A percentile compares a stretch with the other conserved stretches of the same genome.
These are phyloP conservation scores for Lotmaria passim DNA, from an alignment of 208 protist genomes.

Conservation along the genomic window DNA sequence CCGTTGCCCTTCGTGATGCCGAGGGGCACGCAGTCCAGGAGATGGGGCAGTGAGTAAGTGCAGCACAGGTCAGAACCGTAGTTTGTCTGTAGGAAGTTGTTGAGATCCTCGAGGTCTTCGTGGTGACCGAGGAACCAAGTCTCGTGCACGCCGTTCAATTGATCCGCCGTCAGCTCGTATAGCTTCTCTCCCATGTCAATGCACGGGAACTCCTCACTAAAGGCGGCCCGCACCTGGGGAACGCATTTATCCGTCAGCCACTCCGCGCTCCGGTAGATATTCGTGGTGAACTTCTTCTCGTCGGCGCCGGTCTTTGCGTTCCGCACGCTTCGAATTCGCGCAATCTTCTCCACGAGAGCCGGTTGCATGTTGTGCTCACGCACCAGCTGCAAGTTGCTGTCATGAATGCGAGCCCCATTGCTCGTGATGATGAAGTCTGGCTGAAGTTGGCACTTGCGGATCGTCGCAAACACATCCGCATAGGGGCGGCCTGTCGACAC, in stretches of 20 bases:
- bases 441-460: conserved; percentile 25
- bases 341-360: conserved; percentile 36
- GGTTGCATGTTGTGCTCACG: conserved; percentile 46
- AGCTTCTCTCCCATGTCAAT: conserved; percentile 19
- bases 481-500: conserved; percentile 52
- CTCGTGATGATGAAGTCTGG: conserved; percentile 56
- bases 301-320: neutral
- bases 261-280: conserved; percentile 56
- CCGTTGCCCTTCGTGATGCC: conserved; percentile 67
- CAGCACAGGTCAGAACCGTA: conserved; percentile 20
- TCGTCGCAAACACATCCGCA: conserved; percentile 29
- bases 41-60: conserved; percentile 34
- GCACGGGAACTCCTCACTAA: conserved; percentile 33
- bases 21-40: conserved; percentile 41
- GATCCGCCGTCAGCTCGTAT: conserved; percentile 20
- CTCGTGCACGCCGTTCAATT: conserved; percentile 37
- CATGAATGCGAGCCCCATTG: conserved; percentile 55
- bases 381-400: conserved; percentile 36
- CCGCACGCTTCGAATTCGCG: conserved; percentile 12
- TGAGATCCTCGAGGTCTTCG: conserved; percentile 15
- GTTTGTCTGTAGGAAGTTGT: conserved; percentile 25
- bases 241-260: conserved; percentile 55
- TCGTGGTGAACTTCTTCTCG: conserved; percentile 45
- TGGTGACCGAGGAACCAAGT: conserved; percentile 31
- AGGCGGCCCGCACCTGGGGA: conserved; percentile 33